These are phyloP conservation scores for Aureobasidium leucospermi DNA, from an alignment of 2,329 filamentous ascomycete genomes.

Conservation along the genomic window DNA sequence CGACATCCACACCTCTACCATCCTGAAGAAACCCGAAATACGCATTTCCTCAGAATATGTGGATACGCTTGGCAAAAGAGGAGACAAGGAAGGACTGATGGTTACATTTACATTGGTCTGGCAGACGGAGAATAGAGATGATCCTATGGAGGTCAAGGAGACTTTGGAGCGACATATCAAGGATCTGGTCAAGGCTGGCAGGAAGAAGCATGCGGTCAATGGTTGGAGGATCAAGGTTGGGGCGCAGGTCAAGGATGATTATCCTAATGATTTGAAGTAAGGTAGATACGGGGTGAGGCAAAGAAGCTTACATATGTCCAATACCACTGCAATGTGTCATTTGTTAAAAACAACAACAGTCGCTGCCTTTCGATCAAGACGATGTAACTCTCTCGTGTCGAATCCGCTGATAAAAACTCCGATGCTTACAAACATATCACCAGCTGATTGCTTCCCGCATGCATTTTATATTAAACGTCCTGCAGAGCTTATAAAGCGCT, in stretches of 20 bases:
- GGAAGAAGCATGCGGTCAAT: conserved; percentile 46
- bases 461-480: too few species aligned
- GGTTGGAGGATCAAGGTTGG: conserved; percentile 28
- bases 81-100: not conserved
- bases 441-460: too few species aligned
- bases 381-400: too few species aligned
- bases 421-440: too few species aligned
- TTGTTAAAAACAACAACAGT: too few species aligned
- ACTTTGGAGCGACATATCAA: conserved; percentile 31
- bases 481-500: too few species aligned
- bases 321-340: too few species aligned
- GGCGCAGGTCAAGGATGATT: conserved; percentile 8
- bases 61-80: conserved; percentile 7
- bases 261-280: not conserved
- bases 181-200: conserved; percentile 45
- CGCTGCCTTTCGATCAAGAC: too few species aligned
- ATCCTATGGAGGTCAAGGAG: conserved; percentile 19
- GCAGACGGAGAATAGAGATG: not conserved
- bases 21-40: conserved; percentile 11
- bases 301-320: too few species aligned
- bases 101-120: conserved; percentile 5
- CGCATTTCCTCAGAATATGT: conserved; percentile 13
- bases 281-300: too few species aligned
- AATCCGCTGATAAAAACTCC: too few species aligned
- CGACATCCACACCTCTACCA: not conserved